Evolutionary conservation across 108 stramenopile species (phyloP), one percentile per base, ranked within the genome.

Genomic region (Thalassiosira profunda): DNA sequence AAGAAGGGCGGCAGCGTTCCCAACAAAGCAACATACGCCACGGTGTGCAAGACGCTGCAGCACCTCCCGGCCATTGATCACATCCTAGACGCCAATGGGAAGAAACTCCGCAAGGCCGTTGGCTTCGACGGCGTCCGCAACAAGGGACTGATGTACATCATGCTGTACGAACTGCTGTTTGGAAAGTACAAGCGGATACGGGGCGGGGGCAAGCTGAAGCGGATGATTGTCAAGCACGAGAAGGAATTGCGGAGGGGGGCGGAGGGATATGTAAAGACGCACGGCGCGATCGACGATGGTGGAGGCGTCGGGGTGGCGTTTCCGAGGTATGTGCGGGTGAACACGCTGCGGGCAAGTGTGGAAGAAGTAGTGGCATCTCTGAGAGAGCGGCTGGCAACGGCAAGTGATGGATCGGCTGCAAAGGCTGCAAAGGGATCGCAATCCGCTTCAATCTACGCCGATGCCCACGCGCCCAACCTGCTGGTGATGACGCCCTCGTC

Each of bases 261-360:
- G 10, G 45, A 74, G 18, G 66, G 58, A 18, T 59, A 73, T 61
- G 45, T 68, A 25, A 25, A 47, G 7, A 58, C 37, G 36, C 11
- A 52, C 12, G 20, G 28, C 56, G 42, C 37, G 25, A 2, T 41
- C 1, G 34, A 26, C 8, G 46, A 38, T 23, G 29, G n/a, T 9
- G 40, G 37, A 8, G 58, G 45, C 53, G 29, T 4, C 21, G 41
- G 52, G 9, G 14, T 45, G 37, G 47, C 61, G 12, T 92, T 91
- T 64, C 92, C 95, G 24, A 80, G 90, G 12, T 96, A 96, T 63
- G 83, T 88, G 41, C 89, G 95, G 1, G 84, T 96, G 43, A 96
- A 96, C 73, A 85, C 87, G n/a, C 49, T 92, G 47, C 72, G 63
- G 41, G 41, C 72, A 51, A 79, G 49, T 45, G 53, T 63, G 8